Conservation (phyloP, 2,329 filamentous ascomycete species). For the Aspergillus sp. region DNA sequence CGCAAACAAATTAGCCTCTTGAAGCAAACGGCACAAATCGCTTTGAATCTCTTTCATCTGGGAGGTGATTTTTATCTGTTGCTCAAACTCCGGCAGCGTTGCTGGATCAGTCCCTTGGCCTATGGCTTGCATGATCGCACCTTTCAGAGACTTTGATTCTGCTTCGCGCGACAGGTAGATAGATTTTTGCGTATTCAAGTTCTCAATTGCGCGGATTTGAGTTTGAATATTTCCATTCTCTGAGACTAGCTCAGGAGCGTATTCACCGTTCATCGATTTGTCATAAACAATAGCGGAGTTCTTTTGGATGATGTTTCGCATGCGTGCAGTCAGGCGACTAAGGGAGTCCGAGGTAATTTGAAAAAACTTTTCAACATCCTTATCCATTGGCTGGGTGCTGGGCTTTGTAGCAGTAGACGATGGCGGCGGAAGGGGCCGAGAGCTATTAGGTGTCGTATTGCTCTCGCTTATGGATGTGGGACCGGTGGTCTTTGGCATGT, state of each 20-base stretch:
- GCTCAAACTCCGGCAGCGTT: constrained; percentile 33
- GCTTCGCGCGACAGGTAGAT: constrained; percentile 27
- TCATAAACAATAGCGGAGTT: constrained; percentile 41
- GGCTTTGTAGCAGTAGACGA: constrained; percentile 4
- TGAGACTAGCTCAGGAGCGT: constrained; percentile 32
- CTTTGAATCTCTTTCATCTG: constrained; percentile 36
- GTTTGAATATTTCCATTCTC: constrained; percentile 36
- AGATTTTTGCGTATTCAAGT: constrained; percentile 29
- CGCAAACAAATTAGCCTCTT: constrained; percentile 29
- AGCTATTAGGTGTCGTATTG: neutral
- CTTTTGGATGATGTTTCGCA: constrained; percentile 31
- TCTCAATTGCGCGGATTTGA: constrained; percentile 40
- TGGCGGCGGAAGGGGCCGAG: constrained; percentile 8
- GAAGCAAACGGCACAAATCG: constrained; percentile 35
- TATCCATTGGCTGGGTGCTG: constrained; percentile 20
- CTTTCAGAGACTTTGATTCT: constrained; percentile 36
- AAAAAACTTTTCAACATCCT: constrained; percentile 33
- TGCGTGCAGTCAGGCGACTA: constrained; percentile 26
- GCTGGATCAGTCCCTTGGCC: constrained; percentile 34
- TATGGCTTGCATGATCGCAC: constrained; percentile 36
- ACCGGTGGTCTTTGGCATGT: neutral
- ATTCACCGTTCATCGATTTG: constrained; percentile 36
- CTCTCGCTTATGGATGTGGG: neutral
- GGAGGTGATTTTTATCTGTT: constrained; percentile 33
- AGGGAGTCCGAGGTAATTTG: constrained; percentile 27